A percentile compares a stretch with the other conserved stretches of the same genome.
Evolutionary conservation across 495 filamentous ascomycete species (phyloP).

Genomic region (Niebla homalea): DNA sequence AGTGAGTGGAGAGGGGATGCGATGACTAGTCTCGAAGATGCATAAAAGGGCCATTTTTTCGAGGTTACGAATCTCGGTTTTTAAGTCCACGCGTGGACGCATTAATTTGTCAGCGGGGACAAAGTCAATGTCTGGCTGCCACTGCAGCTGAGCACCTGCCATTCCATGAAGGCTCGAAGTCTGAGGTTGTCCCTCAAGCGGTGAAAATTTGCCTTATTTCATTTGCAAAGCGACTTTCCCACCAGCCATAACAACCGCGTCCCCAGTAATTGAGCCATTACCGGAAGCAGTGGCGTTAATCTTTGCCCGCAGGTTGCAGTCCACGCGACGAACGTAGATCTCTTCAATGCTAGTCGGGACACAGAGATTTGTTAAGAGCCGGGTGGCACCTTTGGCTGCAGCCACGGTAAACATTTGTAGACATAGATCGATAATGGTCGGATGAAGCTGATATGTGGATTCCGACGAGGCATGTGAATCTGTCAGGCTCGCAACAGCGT

Average conservation of each 20-base stretch:
- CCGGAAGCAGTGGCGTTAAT: neutral
- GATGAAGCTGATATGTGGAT: conserved; percentile 3
- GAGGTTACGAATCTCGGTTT: conserved; percentile 1
- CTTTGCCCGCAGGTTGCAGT: neutral
- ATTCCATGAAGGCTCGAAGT: conserved; percentile 6
- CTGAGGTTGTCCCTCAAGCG: conserved; percentile 5
- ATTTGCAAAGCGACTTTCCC: neutral
- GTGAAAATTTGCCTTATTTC: neutral
- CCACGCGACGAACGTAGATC: neutral
- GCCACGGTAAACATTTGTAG: conserved; percentile 2
- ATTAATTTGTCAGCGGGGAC: conserved; percentile 15
- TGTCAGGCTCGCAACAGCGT: conserved; percentile 20
- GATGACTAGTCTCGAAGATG: neutral
- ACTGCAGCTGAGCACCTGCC: conserved; percentile 18
- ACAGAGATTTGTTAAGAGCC: neutral
- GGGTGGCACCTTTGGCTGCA: neutral
- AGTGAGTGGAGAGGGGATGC: conserved; percentile 1
- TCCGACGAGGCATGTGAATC: neutral
- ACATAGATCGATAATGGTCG: neutral
- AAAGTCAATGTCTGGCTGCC: conserved; percentile 20
- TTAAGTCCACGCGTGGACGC: conserved; percentile 4
- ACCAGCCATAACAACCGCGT: neutral
- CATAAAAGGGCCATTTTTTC: conserved; percentile 12
- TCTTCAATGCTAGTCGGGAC: conserved; percentile 3
- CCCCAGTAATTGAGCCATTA: neutral